Evolutionary conservation across 257 asterid genomes (phyloP), one percentile per base, ranked within the genome.

Genomic region (Oldenlandia corymbosa): DNA sequence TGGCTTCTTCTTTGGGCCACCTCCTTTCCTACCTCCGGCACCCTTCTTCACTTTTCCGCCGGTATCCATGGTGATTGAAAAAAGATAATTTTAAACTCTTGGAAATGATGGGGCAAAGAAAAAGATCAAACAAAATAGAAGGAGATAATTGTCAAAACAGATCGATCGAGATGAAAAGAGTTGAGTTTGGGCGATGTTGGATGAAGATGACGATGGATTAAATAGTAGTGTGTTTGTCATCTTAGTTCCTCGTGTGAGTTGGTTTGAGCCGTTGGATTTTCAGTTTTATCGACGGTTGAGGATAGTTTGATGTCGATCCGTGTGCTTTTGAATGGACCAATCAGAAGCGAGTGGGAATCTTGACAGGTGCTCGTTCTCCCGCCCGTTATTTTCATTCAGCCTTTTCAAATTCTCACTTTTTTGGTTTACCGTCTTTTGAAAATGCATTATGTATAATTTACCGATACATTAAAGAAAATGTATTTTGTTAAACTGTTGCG

Each of bases 1-100:
- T 1, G 84, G 67, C 74, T 75, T 72, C 79, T 75, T 79, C 79
- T 75, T 79, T 2, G 79, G 75, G 36, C 81, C 84, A 16, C 81
- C 81, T 8, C 66, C 79, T 17, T 74, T 75, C 60, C 84, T 72
- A 10, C 84, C 79, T 21, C 70, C 84, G 5, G 79, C 84, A 8
- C 79, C 84, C 39, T 79, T 79, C 77, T 73, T 77, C 49, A 47
- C 64, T 58, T 73, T 71, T 49, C 79, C 82, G 42, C 32, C 39
- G 5, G 72, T 9, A 5, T 73, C 79, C 74, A 70, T 73, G 4
- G 21, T 12, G n/a, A n/a, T n/a, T n/a, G n/a, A n/a, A n/a, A 52
- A 55, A 68, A 28, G 50, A 13, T 31, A 2, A 57, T 27, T n/a
- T n/a, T 26, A 18, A 2, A 37, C 20, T 31, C 20, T 13, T 4